Evolutionary conservation across 148 eudicot genomes (phyloP).

Genomic region (Cornus florida): DNA sequence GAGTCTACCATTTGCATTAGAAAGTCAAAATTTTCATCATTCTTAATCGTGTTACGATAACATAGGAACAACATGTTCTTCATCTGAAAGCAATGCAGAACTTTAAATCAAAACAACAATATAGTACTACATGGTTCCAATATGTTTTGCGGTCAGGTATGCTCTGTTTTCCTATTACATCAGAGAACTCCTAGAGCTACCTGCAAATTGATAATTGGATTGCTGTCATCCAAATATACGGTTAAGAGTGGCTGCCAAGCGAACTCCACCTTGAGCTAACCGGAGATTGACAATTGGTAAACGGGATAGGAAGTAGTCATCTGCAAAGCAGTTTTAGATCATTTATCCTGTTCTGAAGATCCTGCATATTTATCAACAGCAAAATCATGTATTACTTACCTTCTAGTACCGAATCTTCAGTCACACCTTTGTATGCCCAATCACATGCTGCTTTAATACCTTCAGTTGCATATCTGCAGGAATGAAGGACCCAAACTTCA

Average conservation of each 20-base stretch:
- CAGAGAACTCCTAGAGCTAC: no score
- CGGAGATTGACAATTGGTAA: slow-evolving; percentile 42
- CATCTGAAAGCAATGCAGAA: not conserved
- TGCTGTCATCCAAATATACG: slow-evolving; percentile 41
- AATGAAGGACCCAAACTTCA: not conserved
- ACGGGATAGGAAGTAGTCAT: slow-evolving; percentile 60
- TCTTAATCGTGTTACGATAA: no score
- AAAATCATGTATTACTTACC: slow-evolving; percentile 24
- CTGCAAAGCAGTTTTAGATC: slow-evolving; percentile 27
- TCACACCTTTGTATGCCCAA: slow-evolving; percentile 68
- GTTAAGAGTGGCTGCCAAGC: slow-evolving; percentile 63
- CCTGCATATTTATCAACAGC: not conserved
- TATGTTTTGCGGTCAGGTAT: no score
- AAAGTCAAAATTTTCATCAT: no score
- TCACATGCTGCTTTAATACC: slow-evolving; percentile 64
- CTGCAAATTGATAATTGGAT: not conserved
- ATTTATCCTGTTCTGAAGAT: not conserved
- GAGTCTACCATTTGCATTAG: no score
- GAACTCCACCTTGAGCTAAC: slow-evolving; percentile 68
- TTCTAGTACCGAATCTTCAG: slow-evolving; percentile 50
- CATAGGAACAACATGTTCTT: not conserved
- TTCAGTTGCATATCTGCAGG: slow-evolving; percentile 65
- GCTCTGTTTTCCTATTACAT: not conserved
- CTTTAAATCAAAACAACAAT: not conserved
- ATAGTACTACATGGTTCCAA: not conserved